Conservation (phyloP, 2,329 filamentous ascomycete species). For the Decorospora gaudefroyi region DNA sequence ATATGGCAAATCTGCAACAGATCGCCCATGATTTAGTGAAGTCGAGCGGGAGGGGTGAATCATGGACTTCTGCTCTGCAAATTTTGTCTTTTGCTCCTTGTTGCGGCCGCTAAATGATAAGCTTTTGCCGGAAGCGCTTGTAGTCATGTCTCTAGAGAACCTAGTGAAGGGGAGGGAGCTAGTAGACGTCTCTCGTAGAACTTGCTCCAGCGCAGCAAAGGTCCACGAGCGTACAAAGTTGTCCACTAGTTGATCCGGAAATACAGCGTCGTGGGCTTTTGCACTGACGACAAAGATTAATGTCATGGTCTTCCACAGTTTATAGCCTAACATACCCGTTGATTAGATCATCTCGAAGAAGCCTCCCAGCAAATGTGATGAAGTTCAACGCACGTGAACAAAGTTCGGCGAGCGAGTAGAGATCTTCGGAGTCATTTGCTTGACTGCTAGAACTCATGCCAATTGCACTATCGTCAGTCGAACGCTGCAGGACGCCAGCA, state of each 20-base stretch:
- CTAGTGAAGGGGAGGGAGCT: slow-evolving; percentile 67
- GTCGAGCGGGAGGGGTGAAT: slow-evolving; percentile 69
- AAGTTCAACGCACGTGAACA: slow-evolving; percentile 83
- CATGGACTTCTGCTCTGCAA: slow-evolving; percentile 71
- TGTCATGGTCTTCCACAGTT: not conserved
- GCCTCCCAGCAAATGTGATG: slow-evolving; percentile 76
- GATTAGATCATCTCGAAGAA: slow-evolving; percentile 77
- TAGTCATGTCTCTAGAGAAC: slow-evolving; percentile 25
- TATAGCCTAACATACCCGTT: slow-evolving; percentile 56
- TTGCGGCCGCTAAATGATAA: slow-evolving; percentile 56
- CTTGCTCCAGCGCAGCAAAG: slow-evolving; percentile 75
- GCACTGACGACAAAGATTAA: slow-evolving; percentile 37
- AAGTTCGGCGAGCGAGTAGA: slow-evolving; percentile 81
- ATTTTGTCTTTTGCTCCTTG: slow-evolving; percentile 64
- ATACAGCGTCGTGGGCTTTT: slow-evolving; percentile 30
- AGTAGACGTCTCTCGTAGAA: slow-evolving; percentile 74
- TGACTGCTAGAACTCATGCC: slow-evolving; percentile 30
- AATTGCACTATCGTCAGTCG: slow-evolving; percentile 39
- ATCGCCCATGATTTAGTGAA: slow-evolving; percentile 57
- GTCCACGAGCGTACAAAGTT: slow-evolving; percentile 78
- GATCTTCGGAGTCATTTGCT: slow-evolving; percentile 68
- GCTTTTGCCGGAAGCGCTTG: slow-evolving; percentile 49
- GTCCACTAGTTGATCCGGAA: slow-evolving; percentile 63
- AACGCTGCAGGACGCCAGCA: slow-evolving; percentile 32
- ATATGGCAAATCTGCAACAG: slow-evolving; percentile 42